Base-by-base conservation (phyloP, 768 basidiomycete species). In the Pleurotus platypus region DNA sequence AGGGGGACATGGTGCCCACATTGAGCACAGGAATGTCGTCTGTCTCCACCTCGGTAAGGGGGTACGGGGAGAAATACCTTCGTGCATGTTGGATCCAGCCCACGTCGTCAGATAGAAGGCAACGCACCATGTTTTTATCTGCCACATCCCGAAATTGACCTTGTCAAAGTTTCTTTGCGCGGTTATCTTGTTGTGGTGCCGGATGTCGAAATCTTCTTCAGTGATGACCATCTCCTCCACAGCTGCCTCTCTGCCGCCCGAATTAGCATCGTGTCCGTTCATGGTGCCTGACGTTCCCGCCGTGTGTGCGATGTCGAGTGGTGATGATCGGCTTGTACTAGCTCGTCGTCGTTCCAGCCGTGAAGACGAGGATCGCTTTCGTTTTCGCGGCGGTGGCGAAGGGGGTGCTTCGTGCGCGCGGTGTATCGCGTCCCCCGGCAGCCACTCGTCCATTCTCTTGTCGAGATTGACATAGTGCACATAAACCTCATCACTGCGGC, bases 31-130 rank as follows among this genome's bases (percentile, higher is more conserved):
- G 62, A 18, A 65, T 67, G 24, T 87, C 86, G 49, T 87, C 82
- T 53, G 75, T 67, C 59, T 92, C 90, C 6, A 76, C 71, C 63
- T 93, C 90, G 16, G 78, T 77, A 22, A 89, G 71, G 13, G 94
- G 94, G 69, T 95, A 96, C 1, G 94, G 94, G 2, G 94, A 97
- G 68, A 90, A 94, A 72, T 95, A 95, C 91, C 94, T 94, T 60
- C 4, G 42, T 6, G 30, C 18, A 22, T n/a, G 9, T 4, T 22
- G 20, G 6, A 46, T 54, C 27, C 55, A 39, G 45, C 39, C 3
- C 27, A 51, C 9, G 38, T 30, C 5, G 15, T 22, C 42, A 58
- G 48, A 47, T 18, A 9, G 43, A 45, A 45, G 46, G 46, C 37
- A 42, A 24, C 48, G 75, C 85, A 93, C 94, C 94, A 95, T 7